phyloP scores from a whole-genome alignment of 148 eudicot genomes.

The Beta vulgaris region DNA sequence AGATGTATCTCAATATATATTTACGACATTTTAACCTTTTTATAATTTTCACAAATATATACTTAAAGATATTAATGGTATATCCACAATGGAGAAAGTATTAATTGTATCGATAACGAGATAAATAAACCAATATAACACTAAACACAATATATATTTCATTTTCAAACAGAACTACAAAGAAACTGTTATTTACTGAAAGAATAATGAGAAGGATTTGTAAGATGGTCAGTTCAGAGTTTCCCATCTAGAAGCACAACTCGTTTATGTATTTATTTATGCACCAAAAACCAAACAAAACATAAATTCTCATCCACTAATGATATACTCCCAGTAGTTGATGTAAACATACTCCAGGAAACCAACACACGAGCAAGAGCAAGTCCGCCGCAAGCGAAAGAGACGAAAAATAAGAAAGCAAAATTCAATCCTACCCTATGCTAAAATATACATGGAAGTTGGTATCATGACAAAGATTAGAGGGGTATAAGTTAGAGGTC shows the following conservation, averaged over 20 bases:
- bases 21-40: too few species aligned
- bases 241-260: neutral
- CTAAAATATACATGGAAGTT: conserved; percentile 29
- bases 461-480: neutral
- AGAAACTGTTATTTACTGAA: neutral
- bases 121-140: too few species aligned
- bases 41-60: too few species aligned
- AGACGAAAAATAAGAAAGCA: neutral
- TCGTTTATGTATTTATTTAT: neutral
- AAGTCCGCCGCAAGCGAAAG: neutral
- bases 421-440: conserved; percentile 3
- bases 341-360: neutral
- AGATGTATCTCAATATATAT: too few species aligned
- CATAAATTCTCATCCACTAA: neutral
- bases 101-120: too few species aligned
- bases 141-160: too few species aligned
- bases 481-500: conserved; percentile 31
- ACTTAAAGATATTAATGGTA: too few species aligned
- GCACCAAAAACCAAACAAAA: neutral
- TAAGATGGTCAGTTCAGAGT: neutral
- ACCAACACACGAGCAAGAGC: neutral
- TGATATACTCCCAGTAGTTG: neutral
- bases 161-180: too few species aligned
- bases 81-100: too few species aligned
- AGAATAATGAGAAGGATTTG: neutral